Evolutionary conservation across 805 yeast genomes (phyloP).

Genomic region (Zygoascus tannicola): DNA sequence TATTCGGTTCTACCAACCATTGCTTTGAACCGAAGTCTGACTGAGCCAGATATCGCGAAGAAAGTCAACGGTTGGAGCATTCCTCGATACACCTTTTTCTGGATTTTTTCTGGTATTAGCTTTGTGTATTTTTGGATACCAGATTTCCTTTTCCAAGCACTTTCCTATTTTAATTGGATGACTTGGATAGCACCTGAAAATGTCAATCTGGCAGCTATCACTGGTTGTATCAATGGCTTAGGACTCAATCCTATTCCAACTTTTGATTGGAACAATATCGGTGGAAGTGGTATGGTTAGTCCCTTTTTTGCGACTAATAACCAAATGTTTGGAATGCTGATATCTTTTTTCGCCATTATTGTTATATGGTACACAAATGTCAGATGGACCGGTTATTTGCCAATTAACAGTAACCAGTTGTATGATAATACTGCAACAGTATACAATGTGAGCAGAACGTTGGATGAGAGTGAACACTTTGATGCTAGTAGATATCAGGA

Average conservation of each 20-base stretch:
- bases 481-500: slow-evolving; percentile 39
- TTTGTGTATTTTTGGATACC: slow-evolving; percentile 52
- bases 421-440: slow-evolving; percentile 43
- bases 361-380: slow-evolving; percentile 44
- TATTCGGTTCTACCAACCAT: slow-evolving; percentile 51
- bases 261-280: slow-evolving; percentile 33
- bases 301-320: slow-evolving; percentile 47
- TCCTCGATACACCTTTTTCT: slow-evolving; percentile 37
- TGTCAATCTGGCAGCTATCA: slow-evolving; percentile 39
- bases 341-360: slow-evolving; percentile 26
- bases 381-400: slow-evolving; percentile 52
- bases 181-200: slow-evolving; percentile 50
- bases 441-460: slow-evolving; percentile 39
- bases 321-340: slow-evolving; percentile 18
- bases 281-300: slow-evolving; percentile 39
- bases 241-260: slow-evolving; percentile 38
- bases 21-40: slow-evolving; percentile 42
- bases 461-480: slow-evolving; percentile 29
- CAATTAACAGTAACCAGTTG: slow-evolving; percentile 44
- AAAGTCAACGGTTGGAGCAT: slow-evolving; percentile 40
- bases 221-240: slow-evolving; percentile 34
- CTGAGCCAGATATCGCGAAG: slow-evolving; percentile 14
- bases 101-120: slow-evolving; percentile 29
- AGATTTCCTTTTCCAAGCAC: slow-evolving; percentile 46
- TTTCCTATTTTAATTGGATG: slow-evolving; percentile 48